These are phyloP conservation scores for Aspergillus piperis DNA, from an alignment of 2,329 filamentous ascomycete species.

Conservation along the genomic window DNA sequence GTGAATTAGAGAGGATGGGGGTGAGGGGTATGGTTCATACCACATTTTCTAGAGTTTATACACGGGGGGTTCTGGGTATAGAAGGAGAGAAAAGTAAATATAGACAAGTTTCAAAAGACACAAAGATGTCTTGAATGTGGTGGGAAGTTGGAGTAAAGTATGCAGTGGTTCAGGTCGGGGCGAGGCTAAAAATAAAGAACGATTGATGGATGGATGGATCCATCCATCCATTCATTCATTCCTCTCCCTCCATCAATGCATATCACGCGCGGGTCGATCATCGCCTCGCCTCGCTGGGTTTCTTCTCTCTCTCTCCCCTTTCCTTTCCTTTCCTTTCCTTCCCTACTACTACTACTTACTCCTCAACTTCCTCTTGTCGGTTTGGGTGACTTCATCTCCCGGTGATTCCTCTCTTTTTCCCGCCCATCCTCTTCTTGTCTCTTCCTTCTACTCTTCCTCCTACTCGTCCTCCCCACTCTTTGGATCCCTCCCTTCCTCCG, in stretches of 20 bases:
- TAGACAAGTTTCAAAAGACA: too few species aligned
- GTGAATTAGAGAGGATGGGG: background rate
- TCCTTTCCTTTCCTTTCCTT: background rate
- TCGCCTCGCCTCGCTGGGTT: background rate
- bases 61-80: slow-evolving; percentile 1
- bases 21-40: slow-evolving; percentile 1
- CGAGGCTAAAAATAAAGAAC: slow-evolving; percentile 22
- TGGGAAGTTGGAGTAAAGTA: background rate
- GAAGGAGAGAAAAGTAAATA: background rate
- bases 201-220: background rate
- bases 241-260: background rate
- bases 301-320: background rate
- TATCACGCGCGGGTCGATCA: slow-evolving; percentile 4
- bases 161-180: slow-evolving; percentile 16
- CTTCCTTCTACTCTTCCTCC: background rate
- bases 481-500: background rate
- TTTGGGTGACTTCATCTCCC: too few species aligned
- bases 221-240: background rate
- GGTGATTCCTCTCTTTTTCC: background rate
- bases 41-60: background rate
- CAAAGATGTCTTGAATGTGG: too few species aligned
- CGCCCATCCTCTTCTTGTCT: background rate
- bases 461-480: background rate
- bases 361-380: too few species aligned
- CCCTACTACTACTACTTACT: too few species aligned